Evolutionary conservation across 208 protist species (phyloP), one percentile per base, ranked within the genome.

Genomic region (Sergeia podlipaevii): DNA sequence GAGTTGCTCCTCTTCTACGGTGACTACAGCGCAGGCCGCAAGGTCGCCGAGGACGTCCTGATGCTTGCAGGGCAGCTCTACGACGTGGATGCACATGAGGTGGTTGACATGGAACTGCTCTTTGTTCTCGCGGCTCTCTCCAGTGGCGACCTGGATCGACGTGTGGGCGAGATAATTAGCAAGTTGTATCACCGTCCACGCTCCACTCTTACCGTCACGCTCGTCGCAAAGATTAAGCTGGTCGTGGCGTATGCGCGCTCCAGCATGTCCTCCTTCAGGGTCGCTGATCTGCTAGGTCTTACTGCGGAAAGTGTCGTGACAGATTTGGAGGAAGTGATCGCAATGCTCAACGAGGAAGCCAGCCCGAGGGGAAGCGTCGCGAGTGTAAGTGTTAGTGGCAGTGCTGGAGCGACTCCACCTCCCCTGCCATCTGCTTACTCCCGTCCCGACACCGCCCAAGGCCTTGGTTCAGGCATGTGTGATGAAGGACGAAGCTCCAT

Each of bases 1-100:
- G 78, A 86, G 50, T 29, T 69, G 7, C 76, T 65, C 55, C 43
- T 72, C 37, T 68, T 74, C 51, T 73, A 74, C 48, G 78, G 74
- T 33, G 74, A 80, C 70, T 73, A 70, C 63, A 26, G 29, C 36
- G 58, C 59, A 8, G 61, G 66, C 4, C 36, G 57, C 43, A 53
- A 63, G n/a, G 60, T 78, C 13, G 78, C 70, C 21, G 74, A 72
- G 41, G 78, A 86, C 36, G 65, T 76, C 2, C 59, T 81, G 18
- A 68, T 70, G 65, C 56, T 81, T 24, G 65, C 60, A 10, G 64
- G 74, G 43, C 49, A 76, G 63, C 50, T 81, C 21, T 57, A 46
- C 48, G 42, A 58, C 18, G 49, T 50, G 4, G 56, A 79, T 46
- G 53, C 60, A n/a, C 47, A 46, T 34, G 70, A 83, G 51, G 52